Evolutionary conservation across 768 basidiomycete genomes (phyloP).

Genomic region (Saitozyma sp.): DNA sequence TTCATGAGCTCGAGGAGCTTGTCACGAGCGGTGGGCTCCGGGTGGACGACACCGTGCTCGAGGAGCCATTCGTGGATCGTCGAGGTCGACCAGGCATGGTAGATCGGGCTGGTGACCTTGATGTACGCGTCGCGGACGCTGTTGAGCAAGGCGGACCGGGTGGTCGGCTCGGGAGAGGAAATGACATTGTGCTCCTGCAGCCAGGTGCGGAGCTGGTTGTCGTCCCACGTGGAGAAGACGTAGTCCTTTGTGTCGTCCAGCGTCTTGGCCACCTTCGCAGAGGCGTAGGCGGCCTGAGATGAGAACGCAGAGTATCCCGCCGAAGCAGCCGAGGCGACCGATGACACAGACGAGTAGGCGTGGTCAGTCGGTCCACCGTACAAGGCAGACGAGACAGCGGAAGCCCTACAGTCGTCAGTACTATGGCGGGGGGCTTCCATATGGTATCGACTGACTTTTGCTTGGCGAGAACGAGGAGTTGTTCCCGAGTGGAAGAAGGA

Average conservation of each 20-base stretch:
- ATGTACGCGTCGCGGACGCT: slow-evolving; percentile 72
- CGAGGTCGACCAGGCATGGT: slow-evolving; percentile 82
- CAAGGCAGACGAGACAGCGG: slow-evolving; percentile 59
- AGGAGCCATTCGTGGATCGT: slow-evolving; percentile 85
- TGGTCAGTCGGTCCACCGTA: slow-evolving; percentile 57
- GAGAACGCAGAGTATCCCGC: slow-evolving; percentile 24
- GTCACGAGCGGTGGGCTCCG: slow-evolving; percentile 62
- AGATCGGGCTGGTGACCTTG: slow-evolving; percentile 63
- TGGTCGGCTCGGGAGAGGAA: slow-evolving; percentile 64
- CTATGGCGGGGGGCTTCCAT: neutral
- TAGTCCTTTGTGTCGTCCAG: slow-evolving; percentile 80
- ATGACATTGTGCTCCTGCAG: slow-evolving; percentile 73
- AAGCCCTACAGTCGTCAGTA: slow-evolving; percentile 55
- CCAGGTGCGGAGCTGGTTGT: slow-evolving; percentile 68
- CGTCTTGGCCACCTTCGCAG: slow-evolving; percentile 41
- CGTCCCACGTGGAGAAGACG: slow-evolving; percentile 85
- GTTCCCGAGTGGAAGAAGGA: slow-evolving; percentile 74
- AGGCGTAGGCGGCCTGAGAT: slow-evolving; percentile 48
- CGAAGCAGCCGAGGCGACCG: slow-evolving; percentile 31
- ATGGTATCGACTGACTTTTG: slow-evolving; percentile 54
- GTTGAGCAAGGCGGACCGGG: slow-evolving; percentile 66
- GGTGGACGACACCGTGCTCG: slow-evolving; percentile 69
- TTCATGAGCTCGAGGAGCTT: slow-evolving; percentile 69
- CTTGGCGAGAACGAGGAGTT: slow-evolving; percentile 75
- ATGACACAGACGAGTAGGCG: slow-evolving; percentile 48